Evolutionary conservation across 2,329 filamentous ascomycete genomes (phyloP).

Genomic region (Moelleriella libera): DNA sequence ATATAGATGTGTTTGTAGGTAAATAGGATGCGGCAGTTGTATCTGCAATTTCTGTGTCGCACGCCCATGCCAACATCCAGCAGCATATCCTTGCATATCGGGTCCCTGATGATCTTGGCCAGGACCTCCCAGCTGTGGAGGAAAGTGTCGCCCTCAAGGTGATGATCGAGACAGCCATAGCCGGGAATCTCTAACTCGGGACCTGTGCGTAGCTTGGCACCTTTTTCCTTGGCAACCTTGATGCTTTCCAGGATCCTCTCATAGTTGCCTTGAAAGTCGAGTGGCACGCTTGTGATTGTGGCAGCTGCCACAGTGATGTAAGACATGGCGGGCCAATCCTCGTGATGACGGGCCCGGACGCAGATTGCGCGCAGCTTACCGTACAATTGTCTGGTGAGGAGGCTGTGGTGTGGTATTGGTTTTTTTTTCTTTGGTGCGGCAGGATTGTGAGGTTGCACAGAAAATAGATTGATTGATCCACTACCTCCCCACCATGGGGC

Average conservation of each 20-base stretch:
- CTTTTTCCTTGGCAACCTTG: conserved; percentile 37
- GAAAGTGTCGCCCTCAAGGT: conserved; percentile 14
- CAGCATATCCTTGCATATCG: conserved; percentile 10
- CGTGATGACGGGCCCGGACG: too few relatives aligned
- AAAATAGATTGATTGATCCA: too few relatives aligned
- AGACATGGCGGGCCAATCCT: conserved; percentile 11
- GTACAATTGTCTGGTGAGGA: too few relatives aligned
- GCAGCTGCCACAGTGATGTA: conserved; percentile 21
- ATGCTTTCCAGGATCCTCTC: conserved; percentile 51
- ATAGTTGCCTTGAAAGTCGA: conserved; percentile 50
- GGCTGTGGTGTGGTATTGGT: too few relatives aligned
- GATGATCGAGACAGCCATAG: conserved; percentile 17
- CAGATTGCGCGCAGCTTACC: too few relatives aligned
- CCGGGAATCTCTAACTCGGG: conserved; percentile 20
- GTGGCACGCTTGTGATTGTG: conserved; percentile 22
- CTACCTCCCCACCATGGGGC: too few relatives aligned
- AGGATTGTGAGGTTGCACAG: too few relatives aligned
- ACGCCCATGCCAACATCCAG: conserved; percentile 23
- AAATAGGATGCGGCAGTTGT: conserved; percentile 7
- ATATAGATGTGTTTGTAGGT: conserved; percentile 52
- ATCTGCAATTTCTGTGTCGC: conserved; percentile 20
- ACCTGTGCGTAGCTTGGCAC: conserved; percentile 44
- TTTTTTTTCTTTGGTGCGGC: too few relatives aligned
- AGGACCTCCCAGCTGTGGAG: conserved; percentile 15
- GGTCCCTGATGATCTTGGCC: conserved; percentile 13